These are phyloP conservation scores for Teratosphaeria epicoccoides DNA, from an alignment of 2,329 filamentous ascomycete species.

Conservation along the genomic window DNA sequence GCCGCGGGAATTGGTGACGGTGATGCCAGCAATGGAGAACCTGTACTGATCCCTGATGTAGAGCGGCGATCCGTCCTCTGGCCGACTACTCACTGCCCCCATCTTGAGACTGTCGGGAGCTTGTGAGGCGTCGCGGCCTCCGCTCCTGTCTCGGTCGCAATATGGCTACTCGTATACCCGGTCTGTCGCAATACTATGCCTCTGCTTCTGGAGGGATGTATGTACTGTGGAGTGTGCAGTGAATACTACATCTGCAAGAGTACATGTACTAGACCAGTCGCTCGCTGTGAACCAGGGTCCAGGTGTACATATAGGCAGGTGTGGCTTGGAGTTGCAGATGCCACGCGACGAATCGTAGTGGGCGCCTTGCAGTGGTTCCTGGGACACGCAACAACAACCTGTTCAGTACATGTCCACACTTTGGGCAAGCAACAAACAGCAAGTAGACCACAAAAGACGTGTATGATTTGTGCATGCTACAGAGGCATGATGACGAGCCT, in stretches of 20 bases:
- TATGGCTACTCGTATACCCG: neutral
- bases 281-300: neutral
- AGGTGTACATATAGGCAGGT: no score
- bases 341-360: neutral
- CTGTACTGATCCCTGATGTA: slow-evolving; percentile 86
- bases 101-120: slow-evolving; percentile 38
- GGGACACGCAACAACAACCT: no score
- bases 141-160: neutral
- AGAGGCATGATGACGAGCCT: no score
- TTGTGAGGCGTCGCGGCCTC: neutral
- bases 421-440: no score
- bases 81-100: slow-evolving; percentile 84
- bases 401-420: neutral
- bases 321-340: neutral
- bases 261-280: neutral
- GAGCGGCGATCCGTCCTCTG: slow-evolving; percentile 69
- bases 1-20: slow-evolving; percentile 68
- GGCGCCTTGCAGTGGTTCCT: no score
- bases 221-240: neutral
- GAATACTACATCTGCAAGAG: neutral
- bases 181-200: neutral
- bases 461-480: no score
- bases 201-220: neutral
- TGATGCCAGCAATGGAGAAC: slow-evolving; percentile 75
- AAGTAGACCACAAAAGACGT: no score